Conservation (phyloP, 1,139 yeast species). For the Saccharomyces pastorianus region DNA sequence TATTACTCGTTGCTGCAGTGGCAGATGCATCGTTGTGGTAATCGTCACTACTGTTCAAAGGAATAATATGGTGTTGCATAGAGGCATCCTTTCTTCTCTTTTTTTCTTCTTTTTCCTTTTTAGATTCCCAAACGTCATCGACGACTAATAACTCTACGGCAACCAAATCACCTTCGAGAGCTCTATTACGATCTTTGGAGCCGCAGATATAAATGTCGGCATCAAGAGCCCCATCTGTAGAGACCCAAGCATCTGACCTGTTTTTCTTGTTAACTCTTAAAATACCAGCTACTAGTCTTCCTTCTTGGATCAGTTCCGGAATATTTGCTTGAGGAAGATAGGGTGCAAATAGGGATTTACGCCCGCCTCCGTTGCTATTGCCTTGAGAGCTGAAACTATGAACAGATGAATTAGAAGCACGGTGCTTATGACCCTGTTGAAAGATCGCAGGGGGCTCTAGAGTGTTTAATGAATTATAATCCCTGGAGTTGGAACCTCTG, state of each 20-base stretch:
- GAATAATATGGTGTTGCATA: constrained; percentile 29
- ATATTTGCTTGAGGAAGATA: constrained; percentile 88
- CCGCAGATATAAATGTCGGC: constrained; percentile 97
- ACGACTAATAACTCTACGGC: constrained; percentile 91
- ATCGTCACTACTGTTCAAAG: constrained; percentile 46
- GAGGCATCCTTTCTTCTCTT: constrained; percentile 76
- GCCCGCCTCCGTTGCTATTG: constrained; percentile 28
- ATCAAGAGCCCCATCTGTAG: constrained; percentile 90
- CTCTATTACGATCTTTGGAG: constrained; percentile 96
- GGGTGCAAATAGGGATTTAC: constrained; percentile 92
- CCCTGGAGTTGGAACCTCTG: constrained; percentile 30
- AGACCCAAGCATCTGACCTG: constrained; percentile 93
- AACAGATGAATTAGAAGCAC: constrained; percentile 51
- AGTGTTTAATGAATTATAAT: constrained; percentile 20
- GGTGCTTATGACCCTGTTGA: constrained; percentile 72
- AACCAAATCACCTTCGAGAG: constrained; percentile 91
- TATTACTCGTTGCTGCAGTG: constrained; percentile 14
- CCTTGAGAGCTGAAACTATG: constrained; percentile 37
- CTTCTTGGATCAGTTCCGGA: constrained; percentile 83
- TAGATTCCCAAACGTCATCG: constrained; percentile 96
- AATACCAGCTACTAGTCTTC: constrained; percentile 85
- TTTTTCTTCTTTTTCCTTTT: constrained; percentile 93
- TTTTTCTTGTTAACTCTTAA: constrained; percentile 91
- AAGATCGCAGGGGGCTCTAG: constrained; percentile 52
- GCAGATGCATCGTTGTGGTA: constrained; percentile 62